Base-by-base conservation (phyloP, 306 rosid species). In the Purshia tridentata region DNA sequence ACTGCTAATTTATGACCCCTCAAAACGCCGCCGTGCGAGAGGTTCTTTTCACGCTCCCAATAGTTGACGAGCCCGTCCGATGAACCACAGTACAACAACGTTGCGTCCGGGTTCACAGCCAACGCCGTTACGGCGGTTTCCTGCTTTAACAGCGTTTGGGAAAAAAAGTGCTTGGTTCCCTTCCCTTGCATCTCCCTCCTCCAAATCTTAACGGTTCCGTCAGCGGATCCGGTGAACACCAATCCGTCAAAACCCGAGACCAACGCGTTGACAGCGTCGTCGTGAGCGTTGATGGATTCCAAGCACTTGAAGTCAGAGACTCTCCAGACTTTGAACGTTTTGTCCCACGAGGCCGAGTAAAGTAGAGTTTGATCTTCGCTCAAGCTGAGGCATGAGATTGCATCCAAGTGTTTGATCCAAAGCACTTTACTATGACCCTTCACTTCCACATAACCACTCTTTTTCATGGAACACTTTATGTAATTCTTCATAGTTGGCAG, bases 341-440 rank as follows among this genome's bases (percentile, higher is more conserved):
- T 91, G 42, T 95, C 99, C 99, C 99, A 91, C 0, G 98, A 95
- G 2, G 98, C 95, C 0, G 99, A 95, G 84, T 91, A 95, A 0
- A 95, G 86, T 4, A 85, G 69, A 0, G 80, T 7, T 29, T 66
- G 73, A 50, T 95, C 99, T 20, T 90, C 89, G 46, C 93, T 90
- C 70, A 92, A 12, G 60, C 93, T 76, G 1, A 95, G 79, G 20
- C 90, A 83, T 0, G 99, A 95, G 39, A 95, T 91, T 0, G 96
- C 96, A 15, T 95, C 98, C 58, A 80, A 82, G 54, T 95, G 98
- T 18, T 91, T 92, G 19, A 91, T 90, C 97, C 99, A 88, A 0
- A 90, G 49, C 6, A 81, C 87, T 22, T 74, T 92, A 8, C 84
- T 81, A 5, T 82, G 76, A 0, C 88, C 70, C 18, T 80, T 68